Evolutionary conservation across 306 rosid genomes (phyloP), one percentile per base, ranked within the genome.

Genomic region (Chamaecrista fasciculata): DNA sequence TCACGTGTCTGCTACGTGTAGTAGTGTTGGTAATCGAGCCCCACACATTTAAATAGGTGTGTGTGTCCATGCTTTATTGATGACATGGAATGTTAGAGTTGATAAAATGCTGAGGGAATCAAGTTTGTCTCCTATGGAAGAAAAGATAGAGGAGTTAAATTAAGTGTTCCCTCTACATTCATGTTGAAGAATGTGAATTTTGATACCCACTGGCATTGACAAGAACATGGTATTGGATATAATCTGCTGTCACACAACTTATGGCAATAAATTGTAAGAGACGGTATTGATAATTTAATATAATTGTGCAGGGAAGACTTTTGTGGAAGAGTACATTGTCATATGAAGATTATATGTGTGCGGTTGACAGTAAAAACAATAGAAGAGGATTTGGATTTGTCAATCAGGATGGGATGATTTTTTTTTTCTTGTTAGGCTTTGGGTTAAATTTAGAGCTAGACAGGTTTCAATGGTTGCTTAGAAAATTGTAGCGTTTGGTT

Each of bases 41-140:
- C n/a, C n/a, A 39, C 44, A 10, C 14, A 12, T 39, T 39, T 9
- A 39, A 39, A 39, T 39, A 9, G 44, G 11, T 39, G 15, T 39
- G n/a, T 39, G 3, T 28, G 33, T n/a, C 42, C 42, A 31, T 19
- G 19, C 28, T 23, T 16, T 62, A 57, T 42, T 9, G 55, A 34
- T 44, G 62, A 33, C 18, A 7, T 44, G 34, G 69, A 57, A 57
- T 47, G 42, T 10, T 46, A 36, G 25, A 31, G 57, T 50, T 55
- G 49, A 26, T 53, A 56, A 76, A 53, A 25, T 43, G 72, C 29
- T 50, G 44, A 18, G 21, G 40, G 20, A 64, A 29, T 47, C 73
- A 36, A 58, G 63, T 31, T 64, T 46, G 37, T 53, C 69, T 65
- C 59, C 36, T 33, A 21, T 8, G 10, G 51, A 62, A 25, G 51